Evolutionary conservation across 306 rosid genomes (phyloP), one percentile per base, ranked within the genome.

Genomic region (Casuarina glauca): DNA sequence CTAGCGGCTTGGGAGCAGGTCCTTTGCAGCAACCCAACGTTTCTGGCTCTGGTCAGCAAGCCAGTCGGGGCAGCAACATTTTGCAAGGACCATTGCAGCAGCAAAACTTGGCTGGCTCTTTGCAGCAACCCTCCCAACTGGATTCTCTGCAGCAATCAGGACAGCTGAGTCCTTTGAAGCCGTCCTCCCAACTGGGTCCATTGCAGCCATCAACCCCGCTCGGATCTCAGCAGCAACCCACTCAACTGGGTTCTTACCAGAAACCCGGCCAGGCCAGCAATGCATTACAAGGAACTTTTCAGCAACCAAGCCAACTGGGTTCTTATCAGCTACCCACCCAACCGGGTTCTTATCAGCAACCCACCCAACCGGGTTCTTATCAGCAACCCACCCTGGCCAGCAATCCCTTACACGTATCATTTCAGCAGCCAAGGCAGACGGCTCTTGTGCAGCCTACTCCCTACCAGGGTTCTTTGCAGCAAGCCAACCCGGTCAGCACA

Each of bases 321-420:
- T 74, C 88, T 4, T 76, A 82, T 87, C 84, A 83, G 58, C 89
- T 84, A 68, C 51, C 73, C 67, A 60, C 80, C 77, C 42, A 38
- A 12, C 19, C 13, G 20, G 70, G 70, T 15, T 15, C 70, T 38
- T 15, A 4, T 5, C 48, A 15, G 46, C 70, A 44, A 44, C 48
- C 48, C 48, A 44, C 26, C 48, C 48, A 44, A 44, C 48, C 6
- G 48, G 48, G 48, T 55, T 7, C 62, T 55, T 20, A 3, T 35
- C 62, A 55, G 62, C 62, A 55, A 55, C 62, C 62, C 26, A 12
- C 15, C 9, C 42, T 32, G 11, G 1, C 4, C 9, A 12, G 17
- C 42, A 12, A 36, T 12, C 13, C 13, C 3, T 20, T 20, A 17
- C 39, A 20, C n/a, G 39, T 9, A 9, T 3, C 64, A 20, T 26